Evolutionary conservation across 2,329 filamentous ascomycete species (phyloP).

Genomic region (Clonostachys rhizophaga): DNA sequence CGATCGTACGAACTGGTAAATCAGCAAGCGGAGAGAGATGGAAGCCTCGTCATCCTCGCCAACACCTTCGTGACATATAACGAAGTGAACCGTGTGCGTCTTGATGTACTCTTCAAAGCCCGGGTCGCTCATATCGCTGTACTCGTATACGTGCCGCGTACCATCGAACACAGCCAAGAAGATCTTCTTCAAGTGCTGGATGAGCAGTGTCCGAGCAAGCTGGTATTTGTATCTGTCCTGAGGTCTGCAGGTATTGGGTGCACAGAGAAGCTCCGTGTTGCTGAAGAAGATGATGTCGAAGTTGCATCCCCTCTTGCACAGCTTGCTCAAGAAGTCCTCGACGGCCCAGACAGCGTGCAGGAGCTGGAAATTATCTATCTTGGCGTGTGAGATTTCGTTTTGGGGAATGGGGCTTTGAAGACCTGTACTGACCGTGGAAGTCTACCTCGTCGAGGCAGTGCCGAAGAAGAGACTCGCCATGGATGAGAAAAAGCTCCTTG

Average conservation of each 20-base stretch:
- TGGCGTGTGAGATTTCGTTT: too few relatives aligned
- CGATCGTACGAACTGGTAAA: conserved; percentile 47
- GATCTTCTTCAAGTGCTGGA: conserved; percentile 49
- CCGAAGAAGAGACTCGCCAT: conserved; percentile 68
- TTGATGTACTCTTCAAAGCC: conserved; percentile 52
- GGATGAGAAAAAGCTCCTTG: conserved; percentile 66
- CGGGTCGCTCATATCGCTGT: conserved; percentile 37
- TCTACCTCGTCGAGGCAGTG: conserved; percentile 64
- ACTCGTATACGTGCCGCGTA: conserved; percentile 27
- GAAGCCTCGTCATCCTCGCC: conserved; percentile 7
- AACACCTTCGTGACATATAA: conserved; percentile 64
- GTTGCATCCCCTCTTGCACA: conserved; percentile 60
- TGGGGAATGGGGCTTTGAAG: background rate
- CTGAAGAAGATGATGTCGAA: conserved; percentile 71
- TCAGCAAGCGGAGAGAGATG: conserved; percentile 25
- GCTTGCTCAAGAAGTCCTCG: conserved; percentile 58
- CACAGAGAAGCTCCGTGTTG: conserved; percentile 46
- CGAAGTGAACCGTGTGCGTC: conserved; percentile 54
- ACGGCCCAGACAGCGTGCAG: conserved; percentile 67
- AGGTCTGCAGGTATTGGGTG: conserved; percentile 30
- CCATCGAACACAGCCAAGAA: background rate
- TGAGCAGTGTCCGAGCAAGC: conserved; percentile 57
- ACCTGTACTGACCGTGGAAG: conserved; percentile 39
- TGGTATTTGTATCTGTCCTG: conserved; percentile 42
- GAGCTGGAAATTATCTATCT: conserved; percentile 59